Evolutionary conservation across 2,329 filamentous ascomycete genomes (phyloP), one percentile per base, ranked within the genome.

Genomic region (Penicillium sp.): DNA sequence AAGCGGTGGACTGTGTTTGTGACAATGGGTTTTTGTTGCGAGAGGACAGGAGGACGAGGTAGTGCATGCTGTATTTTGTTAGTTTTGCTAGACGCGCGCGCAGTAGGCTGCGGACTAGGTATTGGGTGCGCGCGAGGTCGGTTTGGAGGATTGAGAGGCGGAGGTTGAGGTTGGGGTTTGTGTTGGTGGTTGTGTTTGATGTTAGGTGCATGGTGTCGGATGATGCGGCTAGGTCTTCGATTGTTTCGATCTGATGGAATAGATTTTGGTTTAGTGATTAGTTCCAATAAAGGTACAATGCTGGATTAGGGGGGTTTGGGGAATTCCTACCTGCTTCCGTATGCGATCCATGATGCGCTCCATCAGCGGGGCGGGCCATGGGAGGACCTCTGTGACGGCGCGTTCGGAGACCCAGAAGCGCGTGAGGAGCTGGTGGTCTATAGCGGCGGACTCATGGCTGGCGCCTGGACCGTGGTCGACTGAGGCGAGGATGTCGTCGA

Each of bases 71-170:
- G 59, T 71, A 63, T 50, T 69, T 69, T 27, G 72, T 71, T 49
- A 76, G 63, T 80, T 99, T 97, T 46, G 88, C 83, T 49, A 97
- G 84, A n/a, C 93, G 80, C 9, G 88, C 84, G 45, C 95, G 80
- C 48, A 99, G 72, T 57, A 92, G 86, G 57, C 87, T 87, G 53
- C 93, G 80, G 14, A 97, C 81, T 18, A 99, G 78, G 65, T 90
- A 99, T 73, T 95, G 95, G 72, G 88, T 95, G 38, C 93, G 80
- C 69, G 96, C 91, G 46, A 99, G 81, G 73, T 99, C 93, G 6
- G 95, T 97, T 75, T 99, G 93, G 46, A 96, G 84, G 54, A 99
- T 87, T 41, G 96, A 95, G 64, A 97, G 84, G 53, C 84, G 83
- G 69, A 99, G 95, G 68, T 95, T 97, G 56, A 88, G 86, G 70